Base-by-base conservation (phyloP, 139 green algal species). In the Limnomonas spitsbergensis region DNA sequence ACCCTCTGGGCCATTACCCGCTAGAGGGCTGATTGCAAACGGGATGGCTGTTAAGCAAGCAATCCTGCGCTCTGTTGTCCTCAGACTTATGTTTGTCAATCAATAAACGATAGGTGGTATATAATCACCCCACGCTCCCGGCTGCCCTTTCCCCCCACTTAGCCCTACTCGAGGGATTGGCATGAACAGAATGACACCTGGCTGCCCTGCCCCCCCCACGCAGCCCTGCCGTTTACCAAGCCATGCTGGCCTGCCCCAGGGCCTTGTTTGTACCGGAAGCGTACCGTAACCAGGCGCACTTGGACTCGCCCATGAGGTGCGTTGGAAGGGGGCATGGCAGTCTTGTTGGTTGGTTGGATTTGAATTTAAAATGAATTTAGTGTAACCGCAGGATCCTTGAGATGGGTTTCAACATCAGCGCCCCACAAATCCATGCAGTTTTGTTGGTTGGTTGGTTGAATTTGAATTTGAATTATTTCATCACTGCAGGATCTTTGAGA, bases 381-480 rank as follows among this genome's bases (percentile, higher is more conserved):
- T 70, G 9, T 70, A 24, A 7, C 14, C 29, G 29, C 56, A 70
- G 56, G 0, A 70, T 91, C 56, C 75, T 82, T 38, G 68, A 76
- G 66, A 29, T 86, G 3, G 89, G 86, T 42, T 94, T 93, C 86
- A 96, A 96, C 86, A 89, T 96, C 31, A 89, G 77, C 0, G 92
- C 92, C 2, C 91, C 91, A 39, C 91, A 95, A 84, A 94, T 95
- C 85, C 87, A 94, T 38, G 86, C 90, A 31, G 84, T 47, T 52
- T 69, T 77, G 40, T 80, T 90, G 73, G 75, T 85, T 42, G 73
- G 71, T 2, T 6, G 42, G 7, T 9, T 54, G 6, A 9, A 6
- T 27, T 54, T 54, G 42, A 54, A 54, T 54, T 6, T 9, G 42
- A 6, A 6, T 54, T 54, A 35, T 6, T 32, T 38, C 29, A 14